Conservation (phyloP, 2,329 filamentous ascomycete genomes). For the Metarhizium sp. region DNA sequence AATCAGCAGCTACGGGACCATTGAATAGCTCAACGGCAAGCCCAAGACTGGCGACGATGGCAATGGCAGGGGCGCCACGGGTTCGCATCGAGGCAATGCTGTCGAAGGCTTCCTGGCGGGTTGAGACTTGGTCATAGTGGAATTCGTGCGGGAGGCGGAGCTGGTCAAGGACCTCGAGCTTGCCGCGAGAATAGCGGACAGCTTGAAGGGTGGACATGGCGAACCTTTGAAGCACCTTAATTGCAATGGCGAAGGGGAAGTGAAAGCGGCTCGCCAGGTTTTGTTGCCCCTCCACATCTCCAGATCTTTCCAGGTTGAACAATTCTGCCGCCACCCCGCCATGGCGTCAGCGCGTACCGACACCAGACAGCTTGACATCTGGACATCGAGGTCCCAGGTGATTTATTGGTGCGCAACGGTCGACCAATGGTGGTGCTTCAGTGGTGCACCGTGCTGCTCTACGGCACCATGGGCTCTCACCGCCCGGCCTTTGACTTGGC, state of each 20-base stretch:
- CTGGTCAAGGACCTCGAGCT: conserved; percentile 72
- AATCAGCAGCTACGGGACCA: conserved; percentile 32
- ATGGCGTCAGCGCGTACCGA: conserved; percentile 10
- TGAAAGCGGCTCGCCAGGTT: background rate
- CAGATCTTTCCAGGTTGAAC: background rate
- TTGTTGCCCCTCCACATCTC: conserved; percentile 18
- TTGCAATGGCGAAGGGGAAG: background rate
- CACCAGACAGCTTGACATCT: too few relatives aligned
- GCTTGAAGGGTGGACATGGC: conserved; percentile 58
- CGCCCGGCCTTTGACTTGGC: conserved; percentile 6
- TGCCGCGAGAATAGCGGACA: conserved; percentile 65
- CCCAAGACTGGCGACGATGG: conserved; percentile 88
- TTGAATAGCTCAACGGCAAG: conserved; percentile 75
- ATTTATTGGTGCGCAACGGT: too few relatives aligned
- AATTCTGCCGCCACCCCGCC: conserved; percentile 24
- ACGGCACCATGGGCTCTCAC: conserved; percentile 7
- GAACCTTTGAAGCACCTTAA: background rate
- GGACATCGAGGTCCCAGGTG: too few relatives aligned
- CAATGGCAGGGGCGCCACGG: conserved; percentile 82
- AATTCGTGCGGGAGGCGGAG: conserved; percentile 73
- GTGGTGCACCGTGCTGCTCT: background rate
- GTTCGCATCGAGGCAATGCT: conserved; percentile 74
- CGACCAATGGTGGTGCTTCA: background rate
- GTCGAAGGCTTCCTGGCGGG: conserved; percentile 67
- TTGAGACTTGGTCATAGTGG: conserved; percentile 64